Evolutionary conservation across 2,329 filamentous ascomycete species (phyloP).

Genomic region (Thelonectria rubi): DNA sequence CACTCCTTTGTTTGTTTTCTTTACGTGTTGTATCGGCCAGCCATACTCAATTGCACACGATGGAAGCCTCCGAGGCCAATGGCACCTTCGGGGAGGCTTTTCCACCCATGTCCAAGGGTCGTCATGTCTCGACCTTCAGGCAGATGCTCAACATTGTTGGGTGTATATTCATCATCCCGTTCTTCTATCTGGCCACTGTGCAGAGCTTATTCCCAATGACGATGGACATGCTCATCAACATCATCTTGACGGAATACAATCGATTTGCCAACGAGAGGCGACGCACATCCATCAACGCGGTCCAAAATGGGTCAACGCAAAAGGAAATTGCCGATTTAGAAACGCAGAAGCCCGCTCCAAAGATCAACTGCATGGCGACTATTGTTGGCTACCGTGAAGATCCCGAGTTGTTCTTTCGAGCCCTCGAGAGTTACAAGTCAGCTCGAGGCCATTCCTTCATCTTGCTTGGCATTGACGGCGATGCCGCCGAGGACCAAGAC

Average conservation of each 20-base stretch:
- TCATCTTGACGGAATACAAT: slow-evolving; percentile 34
- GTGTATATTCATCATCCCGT: slow-evolving; percentile 30
- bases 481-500: slow-evolving; percentile 35
- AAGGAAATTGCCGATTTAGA: slow-evolving; percentile 25
- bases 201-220: slow-evolving; percentile 38
- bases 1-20: too few species aligned
- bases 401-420: slow-evolving; percentile 33
- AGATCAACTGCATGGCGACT: slow-evolving; percentile 7
- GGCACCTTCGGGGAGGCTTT: background rate
- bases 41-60: background rate
- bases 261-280: slow-evolving; percentile 37
- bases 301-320: slow-evolving; percentile 13
- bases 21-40: background rate
- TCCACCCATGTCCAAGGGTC: background rate
- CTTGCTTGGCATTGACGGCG: slow-evolving; percentile 39
- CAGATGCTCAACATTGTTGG: slow-evolving; percentile 31
- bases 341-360: slow-evolving; percentile 5
- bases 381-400: slow-evolving; percentile 41
- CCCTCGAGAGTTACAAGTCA: slow-evolving; percentile 36
- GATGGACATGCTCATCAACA: slow-evolving; percentile 34
- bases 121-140: background rate
- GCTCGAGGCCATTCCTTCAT: slow-evolving; percentile 31
- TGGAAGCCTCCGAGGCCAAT: background rate
- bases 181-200: slow-evolving; percentile 33
- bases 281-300: slow-evolving; percentile 28